Base-by-base conservation (phyloP, 2,329 filamentous ascomycete species). In the Venturia nashicola region DNA sequence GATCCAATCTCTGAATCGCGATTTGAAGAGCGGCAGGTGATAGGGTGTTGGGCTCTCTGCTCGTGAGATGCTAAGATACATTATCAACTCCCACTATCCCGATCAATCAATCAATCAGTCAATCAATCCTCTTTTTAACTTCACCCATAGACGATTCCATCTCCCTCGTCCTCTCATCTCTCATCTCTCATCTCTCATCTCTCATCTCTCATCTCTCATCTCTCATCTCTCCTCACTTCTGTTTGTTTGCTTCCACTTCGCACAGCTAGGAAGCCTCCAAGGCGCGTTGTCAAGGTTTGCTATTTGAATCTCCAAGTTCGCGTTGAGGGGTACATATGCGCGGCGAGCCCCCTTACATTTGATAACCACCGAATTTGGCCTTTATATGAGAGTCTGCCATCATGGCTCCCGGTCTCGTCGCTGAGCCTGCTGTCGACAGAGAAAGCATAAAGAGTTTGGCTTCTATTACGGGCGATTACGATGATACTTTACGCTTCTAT, bases 401-500 rank as follows among this genome's bases (percentile, higher is more conserved):
- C 62, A 87, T 87, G 84, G 83, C 83, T 63, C 83, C 84, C 44
- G 82, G 82, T 59, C 75, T 83, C 61, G 72, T 83, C 61, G 72
- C 83, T 61, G 77, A 77, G 18, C 76, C 79, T 20, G 79, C 80
- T 16, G 80, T 79, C 46, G 73, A 77, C 3, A 69, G 72, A 27
- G 73, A 78, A 43, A 77, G 78, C 65, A 73, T 75, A 61, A 72
- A 73, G 46, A 77, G 79, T 51, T 77, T 90, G 44, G 76, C 80
- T 54, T 77, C 84, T 20, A 76, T 97, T 61, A 94, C 90, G 1
- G 85, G 87, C 62, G 76, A 82, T 59, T 97, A 90, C 75, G 88
- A 96, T 71, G 91, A 97, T 74, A 93, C 90, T 1, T 80, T 97
- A 65, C 83, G 88, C 20, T 97, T 97, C 79, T 97, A 91, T 73